Evolutionary conservation across 1,139 yeast genomes (phyloP), one percentile per base, ranked within the genome.

Genomic region (Taphrina populina): DNA sequence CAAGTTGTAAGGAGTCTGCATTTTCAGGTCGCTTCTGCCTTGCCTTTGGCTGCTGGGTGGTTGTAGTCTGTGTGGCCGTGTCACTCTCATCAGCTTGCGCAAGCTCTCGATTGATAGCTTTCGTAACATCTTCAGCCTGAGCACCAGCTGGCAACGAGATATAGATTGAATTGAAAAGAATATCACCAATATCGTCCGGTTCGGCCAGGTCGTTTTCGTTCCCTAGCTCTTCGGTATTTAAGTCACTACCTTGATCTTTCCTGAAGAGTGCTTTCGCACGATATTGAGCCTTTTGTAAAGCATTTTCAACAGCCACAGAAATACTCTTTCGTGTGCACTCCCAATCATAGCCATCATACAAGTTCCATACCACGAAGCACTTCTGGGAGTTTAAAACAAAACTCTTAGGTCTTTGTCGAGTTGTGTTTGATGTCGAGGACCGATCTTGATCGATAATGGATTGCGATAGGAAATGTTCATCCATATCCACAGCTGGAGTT

Each of bases 301-400:
- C 79, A 32, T 77, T 70, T 56, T 76, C 76, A 0, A 90, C 83
- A 0, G 87, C 86, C 4, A 76, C 77, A 20, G 76, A 73, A 24
- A 92, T 83, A 0, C 81, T 75, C 37, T 74, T 76, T 60, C 95
- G 75, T 0, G 97, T 88, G 47, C 80, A 80, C 58, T 78, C 78
- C 95, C 97, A 88, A 66, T 92, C 98, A 65, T 83, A 92, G 0
- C 99, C 99, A 71, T 92, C 98, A 66, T 79, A 82, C 36, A 92
- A 70, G 58, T 78, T 81, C 59, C 92, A 70, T 2, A 69, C 69
- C 0, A 76, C 68, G 44, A 73, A 74, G 4, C 57, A 52, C 23
- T 58, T 57, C 6, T 57, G 57, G 24, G 62, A 41, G 26, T 44
- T 19, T 66, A 64, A 26, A 57, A 58, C 11, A 3, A 62, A n/a